phyloP scores from a whole-genome alignment of 371 early-diverging fungal species.

The Haplosporangium sp. region DNA sequence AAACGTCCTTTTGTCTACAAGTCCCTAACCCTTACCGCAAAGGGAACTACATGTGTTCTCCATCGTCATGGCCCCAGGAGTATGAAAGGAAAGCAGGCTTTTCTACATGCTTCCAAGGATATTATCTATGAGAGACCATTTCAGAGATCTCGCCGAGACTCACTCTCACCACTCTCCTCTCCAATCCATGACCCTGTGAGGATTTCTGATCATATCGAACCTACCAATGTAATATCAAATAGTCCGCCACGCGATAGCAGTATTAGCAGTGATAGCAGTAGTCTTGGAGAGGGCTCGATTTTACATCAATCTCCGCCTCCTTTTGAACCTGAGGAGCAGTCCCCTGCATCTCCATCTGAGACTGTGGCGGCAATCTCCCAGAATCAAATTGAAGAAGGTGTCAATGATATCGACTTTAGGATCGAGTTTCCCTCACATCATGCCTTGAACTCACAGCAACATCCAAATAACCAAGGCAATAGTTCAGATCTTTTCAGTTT shows the following conservation, averaged over 20 bases:
- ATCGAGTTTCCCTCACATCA: constrained; percentile 46
- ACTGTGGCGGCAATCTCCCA: neutral
- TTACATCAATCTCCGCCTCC: constrained; percentile 21
- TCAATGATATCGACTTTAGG: constrained; percentile 46
- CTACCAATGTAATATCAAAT: neutral
- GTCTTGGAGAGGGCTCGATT: neutral
- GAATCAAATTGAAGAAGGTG: constrained; percentile 33
- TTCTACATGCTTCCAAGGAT: constrained; percentile 23
- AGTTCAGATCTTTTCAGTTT: constrained; percentile 6
- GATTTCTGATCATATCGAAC: neutral
- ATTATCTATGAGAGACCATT: constrained; percentile 24
- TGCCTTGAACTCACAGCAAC: neutral
- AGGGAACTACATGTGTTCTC: constrained; percentile 24
- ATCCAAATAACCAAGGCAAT: neutral
- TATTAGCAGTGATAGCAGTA: constrained; percentile 18
- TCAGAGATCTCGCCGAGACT: constrained; percentile 7
- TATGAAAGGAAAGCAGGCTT: constrained; percentile 29
- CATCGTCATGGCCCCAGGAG: constrained; percentile 27
- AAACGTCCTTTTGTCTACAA: constrained; percentile 43
- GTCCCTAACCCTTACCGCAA: constrained; percentile 37
- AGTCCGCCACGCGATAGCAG: constrained; percentile 11
- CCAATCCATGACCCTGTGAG: neutral
- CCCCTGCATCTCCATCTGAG: neutral
- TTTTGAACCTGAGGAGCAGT: neutral
- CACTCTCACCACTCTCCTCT: constrained; percentile 4